These are phyloP conservation scores for Rhodotorula sp. DNA, from an alignment of 1,284 basidiomycete species.

Conservation along the genomic window DNA sequence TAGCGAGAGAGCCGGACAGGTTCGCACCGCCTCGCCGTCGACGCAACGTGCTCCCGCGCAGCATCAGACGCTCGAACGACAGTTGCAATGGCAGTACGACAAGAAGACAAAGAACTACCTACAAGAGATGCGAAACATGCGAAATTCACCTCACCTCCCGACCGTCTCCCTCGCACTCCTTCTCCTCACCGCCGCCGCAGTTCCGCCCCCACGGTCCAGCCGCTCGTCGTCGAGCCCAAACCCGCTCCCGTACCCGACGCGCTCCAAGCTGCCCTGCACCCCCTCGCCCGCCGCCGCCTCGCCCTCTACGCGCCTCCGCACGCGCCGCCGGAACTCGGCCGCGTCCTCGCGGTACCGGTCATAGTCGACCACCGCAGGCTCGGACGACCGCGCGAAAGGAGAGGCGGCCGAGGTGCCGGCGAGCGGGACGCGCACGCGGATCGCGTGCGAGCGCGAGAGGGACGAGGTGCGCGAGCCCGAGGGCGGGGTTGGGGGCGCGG, in stretches of 20 bases:
- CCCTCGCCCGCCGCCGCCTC: neutral
- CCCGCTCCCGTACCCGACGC: slow-evolving; percentile 13
- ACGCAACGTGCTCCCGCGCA: no score
- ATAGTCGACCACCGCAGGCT: neutral
- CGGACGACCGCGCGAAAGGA: neutral
- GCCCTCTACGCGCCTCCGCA: neutral
- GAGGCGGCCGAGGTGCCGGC: neutral
- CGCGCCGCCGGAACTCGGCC: neutral
- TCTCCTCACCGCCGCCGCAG: neutral
- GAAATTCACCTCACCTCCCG: neutral
- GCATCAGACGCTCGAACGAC: no score
- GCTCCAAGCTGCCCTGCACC: neutral
- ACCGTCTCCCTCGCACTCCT: neutral
- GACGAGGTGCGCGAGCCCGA: neutral
- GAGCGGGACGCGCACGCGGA: slow-evolving; percentile 17
- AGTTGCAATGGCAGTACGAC: neutral
- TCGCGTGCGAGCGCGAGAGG: slow-evolving; percentile 15
- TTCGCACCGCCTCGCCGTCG: no score
- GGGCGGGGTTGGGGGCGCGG: neutral
- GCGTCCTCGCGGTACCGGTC: slow-evolving; percentile 15
- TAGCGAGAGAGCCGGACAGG: no score
- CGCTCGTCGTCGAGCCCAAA: neutral
- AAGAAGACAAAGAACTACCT: no score
- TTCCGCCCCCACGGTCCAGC: neutral
- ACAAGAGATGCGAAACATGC: neutral